Evolutionary conservation across 2,329 filamentous ascomycete genomes (phyloP).

Genomic region (Exserohilum rostratum): DNA sequence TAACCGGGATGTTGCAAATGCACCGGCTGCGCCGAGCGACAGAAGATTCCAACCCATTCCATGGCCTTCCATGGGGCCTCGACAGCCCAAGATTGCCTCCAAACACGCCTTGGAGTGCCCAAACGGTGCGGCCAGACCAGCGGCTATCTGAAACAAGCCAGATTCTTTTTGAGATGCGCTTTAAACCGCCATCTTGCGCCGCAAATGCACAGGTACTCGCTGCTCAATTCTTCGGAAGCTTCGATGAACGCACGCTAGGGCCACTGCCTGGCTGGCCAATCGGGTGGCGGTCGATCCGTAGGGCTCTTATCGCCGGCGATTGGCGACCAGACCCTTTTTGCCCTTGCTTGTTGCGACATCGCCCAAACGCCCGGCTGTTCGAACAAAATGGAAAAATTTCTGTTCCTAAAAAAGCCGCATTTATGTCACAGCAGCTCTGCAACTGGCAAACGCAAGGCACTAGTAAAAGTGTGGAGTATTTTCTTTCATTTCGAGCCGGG

Average conservation of each 20-base stretch:
- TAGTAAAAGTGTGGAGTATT: no score
- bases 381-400: neutral
- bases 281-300: slow-evolving; percentile 6
- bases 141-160: neutral
- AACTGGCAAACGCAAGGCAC: no score
- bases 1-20: slow-evolving; percentile 40
- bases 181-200: neutral
- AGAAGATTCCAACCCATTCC: slow-evolving; percentile 46
- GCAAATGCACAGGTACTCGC: neutral
- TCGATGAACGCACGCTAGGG: slow-evolving; percentile 9
- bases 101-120: slow-evolving; percentile 7
- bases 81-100: slow-evolving; percentile 30
- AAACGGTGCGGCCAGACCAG: neutral
- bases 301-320: slow-evolving; percentile 15
- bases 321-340: slow-evolving; percentile 11
- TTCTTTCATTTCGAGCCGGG: no score
- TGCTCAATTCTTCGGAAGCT: slow-evolving; percentile 12
- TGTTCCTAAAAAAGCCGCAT: neutral
- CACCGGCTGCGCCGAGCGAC: slow-evolving; percentile 41
- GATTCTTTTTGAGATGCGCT: neutral
- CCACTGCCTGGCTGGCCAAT: slow-evolving; percentile 1
- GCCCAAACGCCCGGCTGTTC: neutral
- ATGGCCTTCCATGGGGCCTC: slow-evolving; percentile 40
- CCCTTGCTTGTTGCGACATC: slow-evolving; percentile 10
- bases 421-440: no score